Conservation (phyloP, 352 stramenopile species). For the Thalassiosira livingstoniorum region DNA sequence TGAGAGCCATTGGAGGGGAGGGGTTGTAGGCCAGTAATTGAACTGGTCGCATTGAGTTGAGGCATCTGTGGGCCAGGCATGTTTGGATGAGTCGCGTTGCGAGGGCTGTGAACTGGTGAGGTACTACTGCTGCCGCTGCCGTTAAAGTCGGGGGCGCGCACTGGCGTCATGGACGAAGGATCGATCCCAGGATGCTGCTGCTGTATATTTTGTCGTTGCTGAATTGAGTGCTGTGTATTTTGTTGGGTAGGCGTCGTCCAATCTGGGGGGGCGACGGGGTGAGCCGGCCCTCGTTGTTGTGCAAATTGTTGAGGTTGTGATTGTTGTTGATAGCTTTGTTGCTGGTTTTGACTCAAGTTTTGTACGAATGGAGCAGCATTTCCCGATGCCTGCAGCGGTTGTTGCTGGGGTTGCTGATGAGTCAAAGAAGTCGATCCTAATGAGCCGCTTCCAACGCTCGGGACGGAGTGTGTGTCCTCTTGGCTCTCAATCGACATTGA, state of each 20-base stretch:
- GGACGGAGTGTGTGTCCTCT: neutral
- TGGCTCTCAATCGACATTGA: too few species aligned
- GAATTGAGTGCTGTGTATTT: neutral
- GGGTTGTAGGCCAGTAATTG: neutral
- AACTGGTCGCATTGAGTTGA: slow-evolving; percentile 2
- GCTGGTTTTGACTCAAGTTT: neutral
- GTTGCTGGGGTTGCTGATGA: neutral
- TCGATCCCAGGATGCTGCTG: neutral
- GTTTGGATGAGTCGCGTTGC: neutral
- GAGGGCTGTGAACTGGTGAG: neutral
- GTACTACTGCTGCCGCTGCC: neutral
- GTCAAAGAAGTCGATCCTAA: neutral
- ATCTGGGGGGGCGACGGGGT: neutral
- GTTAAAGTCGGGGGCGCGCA: neutral
- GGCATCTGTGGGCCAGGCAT: too few species aligned
- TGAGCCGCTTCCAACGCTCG: neutral
- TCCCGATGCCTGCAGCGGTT: neutral
- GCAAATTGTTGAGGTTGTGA: neutral
- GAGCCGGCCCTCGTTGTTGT: neutral
- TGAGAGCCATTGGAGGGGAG: neutral
- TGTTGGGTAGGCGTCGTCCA: neutral
- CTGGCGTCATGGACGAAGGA: neutral
- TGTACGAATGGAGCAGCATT: neutral
- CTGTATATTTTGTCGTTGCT: neutral
- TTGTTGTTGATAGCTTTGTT: neutral